These are phyloP conservation scores for Jaltomata sinuosa DNA, from an alignment of 257 asterid species.

Conservation along the genomic window DNA sequence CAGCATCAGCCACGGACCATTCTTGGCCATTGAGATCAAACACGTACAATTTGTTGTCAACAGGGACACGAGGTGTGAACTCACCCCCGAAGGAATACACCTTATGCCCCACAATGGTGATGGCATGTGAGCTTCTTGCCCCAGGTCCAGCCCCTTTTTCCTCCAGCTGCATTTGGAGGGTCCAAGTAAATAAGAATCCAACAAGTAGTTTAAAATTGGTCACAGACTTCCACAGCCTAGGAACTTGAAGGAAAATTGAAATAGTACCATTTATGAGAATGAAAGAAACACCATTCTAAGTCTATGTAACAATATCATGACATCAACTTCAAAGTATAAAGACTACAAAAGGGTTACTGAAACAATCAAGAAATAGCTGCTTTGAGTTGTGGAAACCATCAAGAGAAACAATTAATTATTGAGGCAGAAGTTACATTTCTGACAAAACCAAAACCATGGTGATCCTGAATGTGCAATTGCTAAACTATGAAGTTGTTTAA, in stretches of 20 bases:
- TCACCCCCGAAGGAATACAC: conserved; percentile 84
- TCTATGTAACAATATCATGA: not conserved
- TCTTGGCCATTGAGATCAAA: conserved; percentile 47
- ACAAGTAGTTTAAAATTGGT: not conserved
- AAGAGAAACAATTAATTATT: not conserved
- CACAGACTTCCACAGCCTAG: not conserved
- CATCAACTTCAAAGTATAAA: not conserved
- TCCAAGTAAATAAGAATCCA: not conserved
- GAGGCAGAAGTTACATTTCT: not conserved
- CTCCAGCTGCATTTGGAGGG: conserved; percentile 43
- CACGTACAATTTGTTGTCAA: conserved; percentile 60
- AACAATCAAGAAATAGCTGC: not conserved
- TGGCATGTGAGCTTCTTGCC: conserved; percentile 87
- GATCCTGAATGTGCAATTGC: not conserved
- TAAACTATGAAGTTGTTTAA: not conserved
- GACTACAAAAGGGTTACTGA: not conserved
- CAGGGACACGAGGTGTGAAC: conserved; percentile 74
- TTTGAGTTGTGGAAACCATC: not conserved
- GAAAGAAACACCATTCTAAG: not conserved
- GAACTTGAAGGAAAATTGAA: not conserved
- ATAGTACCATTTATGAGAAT: not conserved
- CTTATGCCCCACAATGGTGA: conserved; percentile 64
- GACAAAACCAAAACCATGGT: not conserved
- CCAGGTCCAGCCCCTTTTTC: conserved; percentile 82
- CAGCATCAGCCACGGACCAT: conserved; percentile 59